Percentiles rank a stretch among this genome's conserved stretches.
Evolutionary conservation across 192 early-diverging fungal genomes (phyloP).

Genomic region (Pilobolus umbonatus): DNA sequence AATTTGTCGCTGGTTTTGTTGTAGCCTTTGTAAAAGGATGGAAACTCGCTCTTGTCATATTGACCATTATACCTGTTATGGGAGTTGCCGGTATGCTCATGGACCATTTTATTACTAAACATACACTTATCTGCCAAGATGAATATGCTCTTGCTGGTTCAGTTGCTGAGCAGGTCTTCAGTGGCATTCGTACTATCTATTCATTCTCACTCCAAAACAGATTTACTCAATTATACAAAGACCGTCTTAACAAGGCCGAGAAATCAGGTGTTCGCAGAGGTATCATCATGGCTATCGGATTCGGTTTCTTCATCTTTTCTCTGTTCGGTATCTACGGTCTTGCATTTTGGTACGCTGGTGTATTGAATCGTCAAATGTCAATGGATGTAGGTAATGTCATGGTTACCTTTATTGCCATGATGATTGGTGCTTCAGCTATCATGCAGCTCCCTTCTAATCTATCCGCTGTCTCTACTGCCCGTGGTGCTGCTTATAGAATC

Average conservation of each 20-base stretch:
- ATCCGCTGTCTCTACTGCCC: conserved; percentile 63
- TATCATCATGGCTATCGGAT: conserved; percentile 52
- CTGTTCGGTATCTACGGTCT: conserved; percentile 75
- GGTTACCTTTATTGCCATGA: conserved; percentile 84
- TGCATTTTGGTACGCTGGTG: conserved; percentile 80
- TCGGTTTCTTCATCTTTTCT: conserved; percentile 71
- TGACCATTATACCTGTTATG: conserved; percentile 72
- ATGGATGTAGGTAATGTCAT: conserved; percentile 53
- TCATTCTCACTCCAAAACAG: conserved; percentile 79
- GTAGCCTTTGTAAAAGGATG: conserved; percentile 60
- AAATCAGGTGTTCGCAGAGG: conserved; percentile 59
- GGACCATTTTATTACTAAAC: conserved; percentile 45
- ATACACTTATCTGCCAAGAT: conserved; percentile 41
- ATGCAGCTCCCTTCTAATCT: conserved; percentile 70
- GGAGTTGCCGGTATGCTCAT: conserved; percentile 35
- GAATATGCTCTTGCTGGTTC: conserved; percentile 81
- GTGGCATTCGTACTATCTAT: conserved; percentile 81
- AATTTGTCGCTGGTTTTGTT: conserved; percentile 67
- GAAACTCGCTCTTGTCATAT: conserved; percentile 3
- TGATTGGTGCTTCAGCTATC: conserved; percentile 73
- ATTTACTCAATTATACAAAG: conserved; percentile 58
- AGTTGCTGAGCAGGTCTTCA: conserved; percentile 81
- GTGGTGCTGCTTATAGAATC: conserved; percentile 78
- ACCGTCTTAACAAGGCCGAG: conserved; percentile 59
- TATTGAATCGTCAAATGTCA: conserved; percentile 41